Evolutionary conservation across 148 eudicot species (phyloP).

Genomic region (Pouteria glomerata): DNA sequence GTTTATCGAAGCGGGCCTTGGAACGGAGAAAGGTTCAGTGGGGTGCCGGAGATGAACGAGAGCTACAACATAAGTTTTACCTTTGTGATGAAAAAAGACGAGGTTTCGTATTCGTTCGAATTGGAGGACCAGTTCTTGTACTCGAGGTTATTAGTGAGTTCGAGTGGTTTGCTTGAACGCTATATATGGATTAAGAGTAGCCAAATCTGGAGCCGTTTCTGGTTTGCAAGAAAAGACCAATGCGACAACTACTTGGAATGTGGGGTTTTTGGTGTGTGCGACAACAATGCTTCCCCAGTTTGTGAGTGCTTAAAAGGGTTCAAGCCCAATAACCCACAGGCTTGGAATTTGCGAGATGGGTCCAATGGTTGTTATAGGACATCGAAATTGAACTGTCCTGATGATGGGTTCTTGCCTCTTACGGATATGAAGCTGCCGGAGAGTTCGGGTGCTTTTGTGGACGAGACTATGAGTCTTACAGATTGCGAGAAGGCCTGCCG

Average conservation of each 20-base stretch:
- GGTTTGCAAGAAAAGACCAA: constrained; percentile 61
- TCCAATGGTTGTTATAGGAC: constrained; percentile 48
- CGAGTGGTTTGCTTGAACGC: constrained; percentile 25
- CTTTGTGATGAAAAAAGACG: constrained; percentile 18
- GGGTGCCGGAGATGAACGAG: constrained; percentile 60
- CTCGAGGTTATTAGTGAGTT: constrained; percentile 39
- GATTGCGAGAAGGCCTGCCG: constrained; percentile 44
- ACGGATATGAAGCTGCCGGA: constrained; percentile 60
- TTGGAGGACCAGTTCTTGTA: constrained; percentile 19
- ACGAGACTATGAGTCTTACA: constrained; percentile 23
- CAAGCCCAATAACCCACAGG: constrained; percentile 25
- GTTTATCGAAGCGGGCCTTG: constrained; percentile 77
- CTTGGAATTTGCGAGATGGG: constrained; percentile 55
- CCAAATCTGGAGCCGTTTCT: constrained; percentile 40
- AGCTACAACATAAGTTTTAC: constrained; percentile 26
- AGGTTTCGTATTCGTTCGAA: constrained; percentile 32
- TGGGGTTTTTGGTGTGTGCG: constrained; percentile 49
- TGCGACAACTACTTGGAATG: constrained; percentile 56
- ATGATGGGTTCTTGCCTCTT: constrained; percentile 48
- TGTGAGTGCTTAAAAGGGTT: constrained; percentile 61
- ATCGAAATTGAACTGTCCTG: constrained; percentile 25
- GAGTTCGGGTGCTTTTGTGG: constrained; percentile 28
- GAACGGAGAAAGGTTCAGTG: constrained; percentile 80
- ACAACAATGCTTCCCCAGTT: constrained; percentile 27
- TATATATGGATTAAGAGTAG: constrained; percentile 42